phyloP scores from a whole-genome alignment of 495 filamentous ascomycete species.

The Penicillium pancosmium region DNA sequence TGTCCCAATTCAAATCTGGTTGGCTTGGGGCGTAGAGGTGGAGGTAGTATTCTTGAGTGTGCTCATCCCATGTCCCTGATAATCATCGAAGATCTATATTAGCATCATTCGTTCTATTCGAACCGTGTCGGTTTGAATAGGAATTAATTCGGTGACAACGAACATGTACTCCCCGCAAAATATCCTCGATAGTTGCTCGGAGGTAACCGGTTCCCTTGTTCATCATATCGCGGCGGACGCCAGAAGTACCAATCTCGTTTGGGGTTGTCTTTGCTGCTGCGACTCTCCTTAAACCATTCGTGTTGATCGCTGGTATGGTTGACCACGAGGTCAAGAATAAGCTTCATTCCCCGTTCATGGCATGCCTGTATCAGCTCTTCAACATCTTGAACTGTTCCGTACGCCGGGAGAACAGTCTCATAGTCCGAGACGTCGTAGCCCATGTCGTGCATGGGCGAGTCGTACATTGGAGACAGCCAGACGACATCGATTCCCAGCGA shows the following conservation, averaged over 20 bases:
- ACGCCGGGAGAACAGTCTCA: constrained; percentile 51
- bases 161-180: constrained; percentile 53
- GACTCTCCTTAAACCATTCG: constrained; percentile 56
- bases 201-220: constrained; percentile 48
- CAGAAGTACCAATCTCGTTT: constrained; percentile 65
- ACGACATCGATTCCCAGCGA: constrained; percentile 57
- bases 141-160: neutral
- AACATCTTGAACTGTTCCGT: constrained; percentile 56
- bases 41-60: constrained; percentile 55
- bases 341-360: constrained; percentile 52
- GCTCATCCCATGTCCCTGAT: constrained; percentile 46
- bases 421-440: constrained; percentile 62
- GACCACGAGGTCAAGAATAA: constrained; percentile 60
- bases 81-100: neutral
- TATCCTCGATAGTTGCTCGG: constrained; percentile 59
- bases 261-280: constrained; percentile 42
- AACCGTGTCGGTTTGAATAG: neutral
- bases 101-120: neutral
- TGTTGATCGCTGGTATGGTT: constrained; percentile 62
- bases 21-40: constrained; percentile 53
- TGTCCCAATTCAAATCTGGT: constrained; percentile 59
- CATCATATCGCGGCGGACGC: constrained; percentile 49
- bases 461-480: constrained; percentile 52
- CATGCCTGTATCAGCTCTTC: constrained; percentile 51
- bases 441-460: constrained; percentile 49